A percentile compares a stretch with the other conserved stretches of the same genome.
Evolutionary conservation across 441 rosid genomes (phyloP).

Genomic region (Jatropha multifida): DNA sequence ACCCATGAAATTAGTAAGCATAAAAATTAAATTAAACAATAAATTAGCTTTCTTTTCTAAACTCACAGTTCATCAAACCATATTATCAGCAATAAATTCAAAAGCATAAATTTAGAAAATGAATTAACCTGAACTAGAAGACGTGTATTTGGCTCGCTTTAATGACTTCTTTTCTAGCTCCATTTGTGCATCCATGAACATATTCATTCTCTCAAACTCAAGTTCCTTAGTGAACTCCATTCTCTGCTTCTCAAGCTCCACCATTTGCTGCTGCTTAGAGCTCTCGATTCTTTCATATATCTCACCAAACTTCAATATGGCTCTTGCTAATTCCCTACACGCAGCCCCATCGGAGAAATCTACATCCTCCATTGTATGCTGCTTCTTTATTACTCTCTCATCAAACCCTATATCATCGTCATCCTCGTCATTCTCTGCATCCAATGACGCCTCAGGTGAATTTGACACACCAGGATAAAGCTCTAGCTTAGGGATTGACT

Average conservation of each 20-base stretch:
- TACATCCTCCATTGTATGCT: conserved; percentile 46
- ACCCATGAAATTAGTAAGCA: not conserved
- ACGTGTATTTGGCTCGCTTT: conserved; percentile 20
- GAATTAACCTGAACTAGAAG: conserved; percentile 29
- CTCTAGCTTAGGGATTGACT: conserved; percentile 18
- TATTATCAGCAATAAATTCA: not conserved
- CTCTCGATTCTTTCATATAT: conserved; percentile 71
- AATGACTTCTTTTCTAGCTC: conserved; percentile 48
- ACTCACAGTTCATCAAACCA: not conserved
- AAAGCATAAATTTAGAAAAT: conserved; percentile 5
- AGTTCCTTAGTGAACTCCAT: conserved; percentile 71
- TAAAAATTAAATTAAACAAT: not conserved
- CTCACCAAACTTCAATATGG: conserved; percentile 66
- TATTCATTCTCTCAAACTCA: conserved; percentile 71
- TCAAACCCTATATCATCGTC: conserved; percentile 38
- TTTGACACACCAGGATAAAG: conserved; percentile 22
- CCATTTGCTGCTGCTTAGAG: conserved; percentile 60
- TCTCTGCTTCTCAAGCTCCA: conserved; percentile 80
- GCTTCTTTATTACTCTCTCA: conserved; percentile 45
- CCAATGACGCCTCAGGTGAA: conserved; percentile 37
- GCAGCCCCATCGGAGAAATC: conserved; percentile 50
- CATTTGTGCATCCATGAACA: conserved; percentile 65
- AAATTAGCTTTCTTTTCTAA: not conserved
- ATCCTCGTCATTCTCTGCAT: conserved; percentile 38
- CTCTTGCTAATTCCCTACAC: conserved; percentile 65